These are phyloP conservation scores for Lachnellula occidentalis DNA, from an alignment of 2,329 filamentous ascomycete genomes.

Conservation along the genomic window DNA sequence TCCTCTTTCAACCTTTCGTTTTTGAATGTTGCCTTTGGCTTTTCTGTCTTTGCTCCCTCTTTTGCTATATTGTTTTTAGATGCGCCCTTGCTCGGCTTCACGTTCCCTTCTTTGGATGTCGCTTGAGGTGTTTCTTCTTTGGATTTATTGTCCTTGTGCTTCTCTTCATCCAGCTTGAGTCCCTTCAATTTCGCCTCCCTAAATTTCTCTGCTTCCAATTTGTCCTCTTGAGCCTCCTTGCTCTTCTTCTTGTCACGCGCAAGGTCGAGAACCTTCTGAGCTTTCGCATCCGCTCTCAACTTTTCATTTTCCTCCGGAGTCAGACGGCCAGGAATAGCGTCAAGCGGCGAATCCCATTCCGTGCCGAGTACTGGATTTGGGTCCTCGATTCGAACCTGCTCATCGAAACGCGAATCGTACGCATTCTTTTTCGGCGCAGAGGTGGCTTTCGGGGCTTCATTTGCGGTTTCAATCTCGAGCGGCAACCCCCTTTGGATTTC, in stretches of 20 bases:
- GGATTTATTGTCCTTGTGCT: background rate
- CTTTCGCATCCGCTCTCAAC: background rate
- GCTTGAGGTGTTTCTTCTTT: background rate
- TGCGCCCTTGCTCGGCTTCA: background rate
- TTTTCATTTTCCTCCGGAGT: background rate
- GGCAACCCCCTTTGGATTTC: background rate
- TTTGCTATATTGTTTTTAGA: background rate
- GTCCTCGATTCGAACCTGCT: background rate
- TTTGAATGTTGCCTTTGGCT: background rate
- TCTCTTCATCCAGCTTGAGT: background rate
- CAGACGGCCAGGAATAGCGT: constrained; percentile 6
- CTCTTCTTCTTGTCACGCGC: background rate
- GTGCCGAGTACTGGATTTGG: constrained; percentile 4
- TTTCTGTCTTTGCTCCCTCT: background rate
- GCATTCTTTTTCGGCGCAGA: background rate
- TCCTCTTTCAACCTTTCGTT: background rate
- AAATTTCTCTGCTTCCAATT: background rate
- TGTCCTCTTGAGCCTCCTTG: background rate
- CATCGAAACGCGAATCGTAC: constrained; percentile 1
- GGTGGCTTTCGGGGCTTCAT: background rate
- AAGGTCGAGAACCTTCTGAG: background rate
- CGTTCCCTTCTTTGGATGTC: background rate
- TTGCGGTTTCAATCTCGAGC: background rate
- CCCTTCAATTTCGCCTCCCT: background rate
- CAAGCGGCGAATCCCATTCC: constrained; percentile 8